phyloP scores from a whole-genome alignment of 768 basidiomycete genomes.

The Mycena filopes region DNA sequence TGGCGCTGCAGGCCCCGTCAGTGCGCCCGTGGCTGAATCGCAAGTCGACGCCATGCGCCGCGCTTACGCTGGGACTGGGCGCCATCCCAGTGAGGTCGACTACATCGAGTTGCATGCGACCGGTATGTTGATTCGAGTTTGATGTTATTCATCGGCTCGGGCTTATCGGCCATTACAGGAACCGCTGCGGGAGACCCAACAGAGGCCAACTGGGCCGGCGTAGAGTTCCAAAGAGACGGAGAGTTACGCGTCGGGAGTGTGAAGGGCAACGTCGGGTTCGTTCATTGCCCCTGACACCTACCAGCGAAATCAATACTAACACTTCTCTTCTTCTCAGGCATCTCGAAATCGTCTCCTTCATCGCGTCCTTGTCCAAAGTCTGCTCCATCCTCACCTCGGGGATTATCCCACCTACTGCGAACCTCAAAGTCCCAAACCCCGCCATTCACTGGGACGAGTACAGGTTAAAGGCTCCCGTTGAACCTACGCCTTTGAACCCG shows the following conservation, averaged over 20 bases:
- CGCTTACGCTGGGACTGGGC: slow-evolving; percentile 46
- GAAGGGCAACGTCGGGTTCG: slow-evolving; percentile 58
- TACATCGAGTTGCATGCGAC: slow-evolving; percentile 64
- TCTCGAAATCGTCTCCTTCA: slow-evolving; percentile 47
- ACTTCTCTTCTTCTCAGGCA: slow-evolving; percentile 33
- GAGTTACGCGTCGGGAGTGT: slow-evolving; percentile 54
- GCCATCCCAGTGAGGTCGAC: slow-evolving; percentile 52
- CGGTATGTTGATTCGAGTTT: no score
- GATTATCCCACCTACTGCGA: slow-evolving; percentile 30
- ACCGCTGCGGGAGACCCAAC: slow-evolving; percentile 61
- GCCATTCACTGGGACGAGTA: slow-evolving; percentile 46
- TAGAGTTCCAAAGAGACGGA: slow-evolving; percentile 42
- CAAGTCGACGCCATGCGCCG: slow-evolving; percentile 50
- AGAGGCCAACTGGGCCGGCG: slow-evolving; percentile 61
- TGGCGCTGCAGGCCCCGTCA: slow-evolving; percentile 49
- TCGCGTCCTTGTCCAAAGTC: slow-evolving; percentile 49
- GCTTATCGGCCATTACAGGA: no score
- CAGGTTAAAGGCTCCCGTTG: no score
- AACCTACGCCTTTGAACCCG: no score
- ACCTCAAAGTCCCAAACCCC: slow-evolving; percentile 45
- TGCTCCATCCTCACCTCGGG: slow-evolving; percentile 41
- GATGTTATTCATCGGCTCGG: no score
- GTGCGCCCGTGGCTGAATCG: slow-evolving; percentile 49
- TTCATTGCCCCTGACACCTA: no score
- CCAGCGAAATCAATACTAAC: background rate